phyloP scores from a whole-genome alignment of 192 early-diverging fungal species.

The Gamsiella multidivaricata region DNA sequence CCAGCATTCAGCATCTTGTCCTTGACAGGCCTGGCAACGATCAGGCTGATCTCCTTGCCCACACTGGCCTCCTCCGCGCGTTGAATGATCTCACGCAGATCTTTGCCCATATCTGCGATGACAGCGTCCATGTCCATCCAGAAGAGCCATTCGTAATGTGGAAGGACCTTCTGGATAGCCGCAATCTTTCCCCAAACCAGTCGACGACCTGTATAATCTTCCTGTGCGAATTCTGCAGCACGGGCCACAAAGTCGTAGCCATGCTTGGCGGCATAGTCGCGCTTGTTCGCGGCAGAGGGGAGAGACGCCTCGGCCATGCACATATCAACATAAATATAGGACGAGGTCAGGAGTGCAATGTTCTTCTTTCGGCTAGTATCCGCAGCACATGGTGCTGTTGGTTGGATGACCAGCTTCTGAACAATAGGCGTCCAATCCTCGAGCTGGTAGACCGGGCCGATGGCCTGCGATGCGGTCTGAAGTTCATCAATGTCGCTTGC shows the following conservation, averaged over 20 bases:
- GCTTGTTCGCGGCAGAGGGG: constrained; percentile 63
- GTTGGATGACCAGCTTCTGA: constrained; percentile 33
- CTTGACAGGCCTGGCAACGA: constrained; percentile 57
- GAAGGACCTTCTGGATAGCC: constrained; percentile 63
- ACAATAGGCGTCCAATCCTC: constrained; percentile 57
- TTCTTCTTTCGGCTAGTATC: constrained; percentile 22
- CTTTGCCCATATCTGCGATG: constrained; percentile 56
- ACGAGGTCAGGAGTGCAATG: constrained; percentile 64
- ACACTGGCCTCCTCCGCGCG: constrained; percentile 41
- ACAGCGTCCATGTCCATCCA: constrained; percentile 76
- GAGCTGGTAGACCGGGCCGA: constrained; percentile 60
- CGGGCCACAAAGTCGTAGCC: constrained; percentile 68
- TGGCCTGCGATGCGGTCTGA: constrained; percentile 25
- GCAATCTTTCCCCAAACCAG: constrained; percentile 73
- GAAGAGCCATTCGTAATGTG: constrained; percentile 70
- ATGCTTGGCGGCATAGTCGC: constrained; percentile 59
- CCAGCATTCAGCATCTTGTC: constrained; percentile 70
- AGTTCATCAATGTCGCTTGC: constrained; percentile 59
- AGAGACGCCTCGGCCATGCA: constrained; percentile 66
- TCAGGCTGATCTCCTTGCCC: constrained; percentile 52
- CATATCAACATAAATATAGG: constrained; percentile 62
- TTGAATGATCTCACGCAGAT: constrained; percentile 54
- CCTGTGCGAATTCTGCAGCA: constrained; percentile 65
- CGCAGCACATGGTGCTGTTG: constrained; percentile 37
- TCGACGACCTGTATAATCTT: constrained; percentile 57